Evolutionary conservation across 2,329 filamentous ascomycete species (phyloP), one percentile per base, ranked within the genome.

Genomic region (Teratosphaeria epicoccoides): DNA sequence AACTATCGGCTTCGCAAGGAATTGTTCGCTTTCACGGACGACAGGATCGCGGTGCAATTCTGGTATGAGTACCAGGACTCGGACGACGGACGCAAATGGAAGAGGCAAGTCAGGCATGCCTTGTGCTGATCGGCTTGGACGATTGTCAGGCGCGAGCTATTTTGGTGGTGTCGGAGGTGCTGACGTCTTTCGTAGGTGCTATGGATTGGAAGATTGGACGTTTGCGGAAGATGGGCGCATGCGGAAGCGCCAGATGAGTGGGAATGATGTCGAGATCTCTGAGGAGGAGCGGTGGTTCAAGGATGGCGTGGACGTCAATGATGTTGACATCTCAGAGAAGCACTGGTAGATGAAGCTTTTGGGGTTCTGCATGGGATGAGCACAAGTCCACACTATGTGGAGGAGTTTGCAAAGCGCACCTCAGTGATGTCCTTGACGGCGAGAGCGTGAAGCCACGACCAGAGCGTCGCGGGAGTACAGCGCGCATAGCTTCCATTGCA

Each of bases 61-160:
- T 94, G 88, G 88, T 94, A 91, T 62, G 85, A 94, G 68, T 90
- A 82, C 70, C 78, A 82, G 57, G 86, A 91, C 61, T 70, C 70
- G 6, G 60, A 75, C 1, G 83, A 85, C 33, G 82, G 66, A 6
- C 69, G 73, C 70, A 73, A 87, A 66, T 95, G 88, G 88, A 90
- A 85, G 76, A 77, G 87, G n/a, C 46, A 7, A 4, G 33, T 40
- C 33, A n/a, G 9, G 14, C 28, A n/a, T 29, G 17, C 22, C 1
- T 20, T 14, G 24, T 10, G 37, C 24, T n/a, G n/a, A 17, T 40
- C n/a, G 4, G 4, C n/a, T 20, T 9, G 20, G 33, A 40, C 14
- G 9, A 12, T 12, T 12, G 12, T 12, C 14, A n/a, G 1, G 20
- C 9, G n/a, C 4, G 33, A 20, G n/a, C 20, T 2, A 2, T 17